Percentiles rank a stretch among this genome's conserved stretches.
These are phyloP conservation scores for Apiospora malaysiana DNA, from an alignment of 2,329 filamentous ascomycete genomes.

Conservation along the genomic window DNA sequence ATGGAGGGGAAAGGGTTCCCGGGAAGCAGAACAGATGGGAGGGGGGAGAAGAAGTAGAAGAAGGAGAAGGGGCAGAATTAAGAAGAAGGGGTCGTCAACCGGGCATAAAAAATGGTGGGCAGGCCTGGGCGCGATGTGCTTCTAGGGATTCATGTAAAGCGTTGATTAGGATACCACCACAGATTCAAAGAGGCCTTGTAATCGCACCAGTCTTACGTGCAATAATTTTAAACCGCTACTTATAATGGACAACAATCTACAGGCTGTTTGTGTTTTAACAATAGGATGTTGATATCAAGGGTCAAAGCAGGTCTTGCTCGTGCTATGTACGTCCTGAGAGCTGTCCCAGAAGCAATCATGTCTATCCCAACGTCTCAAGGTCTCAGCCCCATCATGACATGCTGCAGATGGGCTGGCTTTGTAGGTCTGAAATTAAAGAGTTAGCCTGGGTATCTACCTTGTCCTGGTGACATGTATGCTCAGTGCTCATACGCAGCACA, in stretches of 20 bases:
- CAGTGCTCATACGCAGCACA: background rate
- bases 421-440: too few relatives aligned
- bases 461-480: background rate
- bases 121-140: conserved; percentile 11
- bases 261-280: background rate
- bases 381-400: background rate
- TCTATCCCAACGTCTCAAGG: background rate
- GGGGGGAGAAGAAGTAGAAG: background rate
- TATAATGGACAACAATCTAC: background rate
- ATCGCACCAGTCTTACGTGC: conserved; percentile 6
- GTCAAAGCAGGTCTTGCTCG: background rate
- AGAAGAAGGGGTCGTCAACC: conserved; percentile 1
- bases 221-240: conserved; percentile 1
- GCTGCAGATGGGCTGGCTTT: too few relatives aligned
- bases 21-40: background rate
- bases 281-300: background rate
- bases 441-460: too few relatives aligned
- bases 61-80: background rate
- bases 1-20: background rate
- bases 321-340: background rate
- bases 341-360: background rate
- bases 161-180: conserved; percentile 25
- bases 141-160: conserved; percentile 22
- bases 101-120: conserved; percentile 8
- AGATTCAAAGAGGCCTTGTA: conserved; percentile 22